phyloP scores from a whole-genome alignment of 164 flowering plant genomes.

The Aristolochia contorta region DNA sequence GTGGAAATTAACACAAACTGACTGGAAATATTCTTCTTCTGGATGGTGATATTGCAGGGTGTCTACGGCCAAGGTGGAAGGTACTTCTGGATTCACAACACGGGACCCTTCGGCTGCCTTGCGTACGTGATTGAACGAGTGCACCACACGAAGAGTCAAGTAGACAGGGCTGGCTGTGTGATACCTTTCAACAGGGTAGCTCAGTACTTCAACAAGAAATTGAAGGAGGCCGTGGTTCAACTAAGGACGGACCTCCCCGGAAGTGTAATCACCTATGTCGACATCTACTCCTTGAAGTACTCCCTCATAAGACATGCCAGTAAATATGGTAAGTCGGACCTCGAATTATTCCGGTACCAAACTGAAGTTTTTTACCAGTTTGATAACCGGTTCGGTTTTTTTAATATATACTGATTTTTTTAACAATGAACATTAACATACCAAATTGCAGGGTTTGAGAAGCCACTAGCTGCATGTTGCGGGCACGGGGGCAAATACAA shows the following conservation, averaged over 20 bases:
- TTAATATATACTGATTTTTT: too few species aligned
- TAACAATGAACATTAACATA: too few species aligned
- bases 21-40: too few species aligned
- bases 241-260: conserved; percentile 28
- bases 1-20: too few species aligned
- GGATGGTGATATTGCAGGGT: conserved; percentile 10
- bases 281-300: conserved; percentile 42
- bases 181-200: conserved; percentile 35
- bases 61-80: conserved; percentile 38
- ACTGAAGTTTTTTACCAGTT: too few species aligned
- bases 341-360: too few species aligned
- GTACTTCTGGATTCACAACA: conserved; percentile 54
- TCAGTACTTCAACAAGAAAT: conserved; percentile 27
- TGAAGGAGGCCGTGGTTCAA: conserved; percentile 28
- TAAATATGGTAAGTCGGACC: conserved; percentile 33
- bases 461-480: conserved; percentile 55
- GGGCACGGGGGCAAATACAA: conserved; percentile 86
- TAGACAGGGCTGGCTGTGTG: conserved; percentile 43
- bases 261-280: conserved; percentile 43
- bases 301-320: conserved; percentile 33
- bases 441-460: conserved; percentile 34
- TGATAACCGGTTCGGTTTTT: too few species aligned
- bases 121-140: conserved; percentile 27
- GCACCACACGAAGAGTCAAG: conserved; percentile 15
- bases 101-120: conserved; percentile 52